Percentiles rank a stretch among this genome's conserved stretches.
phyloP scores from a whole-genome alignment of 192 early-diverging fungal genomes.

The Radiomyces spectabilis region DNA sequence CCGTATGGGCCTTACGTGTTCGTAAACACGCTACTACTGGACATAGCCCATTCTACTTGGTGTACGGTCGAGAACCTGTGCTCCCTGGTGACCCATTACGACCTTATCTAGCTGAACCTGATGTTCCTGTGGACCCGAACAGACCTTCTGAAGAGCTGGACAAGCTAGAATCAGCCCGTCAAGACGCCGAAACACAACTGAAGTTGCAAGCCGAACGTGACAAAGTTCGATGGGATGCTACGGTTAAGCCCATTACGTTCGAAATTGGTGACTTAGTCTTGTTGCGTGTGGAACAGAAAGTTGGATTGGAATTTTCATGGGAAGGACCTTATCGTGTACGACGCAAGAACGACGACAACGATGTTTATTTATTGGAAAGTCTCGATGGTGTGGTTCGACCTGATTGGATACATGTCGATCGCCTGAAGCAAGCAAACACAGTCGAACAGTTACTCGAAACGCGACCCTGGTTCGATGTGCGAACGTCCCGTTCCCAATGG shows the following conservation, averaged over 20 bases:
- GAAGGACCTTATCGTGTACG: neutral
- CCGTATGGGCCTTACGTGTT: no score
- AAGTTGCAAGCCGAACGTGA: neutral
- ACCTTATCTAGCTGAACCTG: no score
- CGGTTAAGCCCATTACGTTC: neutral
- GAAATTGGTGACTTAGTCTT: neutral
- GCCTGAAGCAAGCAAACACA: neutral
- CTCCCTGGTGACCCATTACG: no score
- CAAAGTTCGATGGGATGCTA: neutral
- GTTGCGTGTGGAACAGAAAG: neutral
- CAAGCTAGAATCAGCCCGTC: neutral
- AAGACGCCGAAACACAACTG: neutral
- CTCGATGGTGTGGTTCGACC: neutral
- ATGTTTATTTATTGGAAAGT: constrained; percentile 1
- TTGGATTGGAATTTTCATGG: constrained; percentile 3
- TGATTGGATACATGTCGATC: neutral
- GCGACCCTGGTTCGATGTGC: neutral
- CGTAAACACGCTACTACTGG: no score
- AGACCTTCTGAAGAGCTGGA: neutral
- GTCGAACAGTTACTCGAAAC: neutral
- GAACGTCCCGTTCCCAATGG: neutral
- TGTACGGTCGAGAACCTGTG: no score
- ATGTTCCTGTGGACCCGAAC: neutral
- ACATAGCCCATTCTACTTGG: no score
- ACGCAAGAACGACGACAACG: neutral